A percentile compares a stretch with the other conserved stretches of the same genome.
Evolutionary conservation across 192 early-diverging fungal genomes (phyloP).

Genomic region (Backusella circina): DNA sequence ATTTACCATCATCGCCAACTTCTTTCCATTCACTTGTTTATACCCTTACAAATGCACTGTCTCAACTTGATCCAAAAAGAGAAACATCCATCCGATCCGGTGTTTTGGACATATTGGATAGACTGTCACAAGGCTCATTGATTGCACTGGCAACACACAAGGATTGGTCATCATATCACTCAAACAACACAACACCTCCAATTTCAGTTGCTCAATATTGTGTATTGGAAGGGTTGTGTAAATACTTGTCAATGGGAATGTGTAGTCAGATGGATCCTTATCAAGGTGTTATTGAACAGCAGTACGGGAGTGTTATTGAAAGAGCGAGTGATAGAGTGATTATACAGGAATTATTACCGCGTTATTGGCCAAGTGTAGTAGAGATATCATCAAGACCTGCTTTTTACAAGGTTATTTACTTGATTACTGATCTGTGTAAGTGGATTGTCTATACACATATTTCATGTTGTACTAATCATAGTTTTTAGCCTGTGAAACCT

Average conservation of each 20-base stretch:
- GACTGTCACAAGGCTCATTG: constrained; percentile 7
- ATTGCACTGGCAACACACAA: neutral
- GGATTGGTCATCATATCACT: neutral
- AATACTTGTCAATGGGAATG: neutral
- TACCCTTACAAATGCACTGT: constrained; percentile 30
- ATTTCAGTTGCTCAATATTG: constrained; percentile 1
- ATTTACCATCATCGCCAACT: constrained; percentile 25
- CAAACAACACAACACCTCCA: neutral
- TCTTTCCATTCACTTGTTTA: constrained; percentile 35
- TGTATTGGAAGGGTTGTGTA: constrained; percentile 21
- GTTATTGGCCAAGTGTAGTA: constrained; percentile 13
- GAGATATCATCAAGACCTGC: neutral
- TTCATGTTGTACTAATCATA: neutral
- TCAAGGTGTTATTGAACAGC: neutral
- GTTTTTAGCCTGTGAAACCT: constrained; percentile 12
- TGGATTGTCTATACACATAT: neutral
- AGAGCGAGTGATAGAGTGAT: neutral
- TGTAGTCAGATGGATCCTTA: constrained; percentile 3
- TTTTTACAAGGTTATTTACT: constrained; percentile 7
- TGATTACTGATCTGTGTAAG: constrained; percentile 15
- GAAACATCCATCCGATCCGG: neutral
- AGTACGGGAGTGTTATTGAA: neutral
- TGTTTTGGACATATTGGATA: constrained; percentile 15
- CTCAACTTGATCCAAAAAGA: neutral
- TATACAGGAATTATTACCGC: neutral